phyloP scores from a whole-genome alignment of 2,329 filamentous ascomycete genomes.

The Ophiostoma ips region DNA sequence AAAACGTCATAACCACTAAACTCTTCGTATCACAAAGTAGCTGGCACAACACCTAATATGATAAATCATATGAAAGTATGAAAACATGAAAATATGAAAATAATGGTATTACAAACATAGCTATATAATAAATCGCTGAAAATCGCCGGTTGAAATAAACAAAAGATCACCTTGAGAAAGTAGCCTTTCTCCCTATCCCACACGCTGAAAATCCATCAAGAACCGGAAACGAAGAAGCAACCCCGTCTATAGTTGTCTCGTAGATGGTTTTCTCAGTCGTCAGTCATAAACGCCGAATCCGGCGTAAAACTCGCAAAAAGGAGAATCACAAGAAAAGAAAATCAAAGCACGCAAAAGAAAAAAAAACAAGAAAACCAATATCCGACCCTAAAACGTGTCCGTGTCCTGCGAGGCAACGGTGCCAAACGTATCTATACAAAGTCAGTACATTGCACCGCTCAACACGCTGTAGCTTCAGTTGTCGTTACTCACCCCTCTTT shows the following conservation, averaged over 20 bases:
- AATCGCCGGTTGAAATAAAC: background rate
- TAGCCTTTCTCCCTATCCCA: background rate
- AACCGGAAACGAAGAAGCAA: too few relatives aligned
- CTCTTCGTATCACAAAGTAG: too few relatives aligned
- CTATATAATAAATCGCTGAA: background rate
- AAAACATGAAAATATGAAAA: too few relatives aligned
- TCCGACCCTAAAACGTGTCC: constrained; percentile 34
- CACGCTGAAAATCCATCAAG: too few relatives aligned
- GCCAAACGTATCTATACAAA: constrained; percentile 38
- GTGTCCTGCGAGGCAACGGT: constrained; percentile 37
- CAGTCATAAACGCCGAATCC: background rate
- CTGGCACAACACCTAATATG: background rate
- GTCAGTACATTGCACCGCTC: constrained; percentile 9
- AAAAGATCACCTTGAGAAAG: background rate
- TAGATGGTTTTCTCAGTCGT: background rate
- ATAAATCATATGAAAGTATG: background rate
- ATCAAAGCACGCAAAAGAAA: too few relatives aligned
- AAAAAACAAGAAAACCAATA: background rate
- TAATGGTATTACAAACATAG: background rate
- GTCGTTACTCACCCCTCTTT: constrained; percentile 39
- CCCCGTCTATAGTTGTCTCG: too few relatives aligned
- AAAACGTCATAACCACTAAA: background rate
- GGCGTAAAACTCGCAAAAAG: background rate
- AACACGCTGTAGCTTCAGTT: background rate
- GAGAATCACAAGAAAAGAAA: background rate